Evolutionary conservation across 305 asterid genomes (phyloP).

Genomic region (Solanum hybrid): DNA sequence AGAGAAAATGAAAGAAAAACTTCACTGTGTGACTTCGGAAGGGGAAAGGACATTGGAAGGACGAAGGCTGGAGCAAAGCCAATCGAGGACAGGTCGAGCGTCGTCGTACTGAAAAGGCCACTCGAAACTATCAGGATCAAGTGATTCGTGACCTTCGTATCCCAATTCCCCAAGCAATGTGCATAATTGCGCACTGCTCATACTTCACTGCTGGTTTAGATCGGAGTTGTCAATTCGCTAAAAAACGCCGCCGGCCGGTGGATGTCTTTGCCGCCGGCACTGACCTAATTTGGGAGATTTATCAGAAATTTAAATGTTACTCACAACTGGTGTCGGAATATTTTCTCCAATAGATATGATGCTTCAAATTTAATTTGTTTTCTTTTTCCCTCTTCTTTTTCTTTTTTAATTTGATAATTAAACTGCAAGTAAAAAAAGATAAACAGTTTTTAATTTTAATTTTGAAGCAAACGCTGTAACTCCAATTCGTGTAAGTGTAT

Average conservation of each 20-base stretch:
- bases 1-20: not conserved
- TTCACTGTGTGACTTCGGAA: conserved; percentile 73
- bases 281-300: conserved; percentile 13
- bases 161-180: conserved; percentile 68
- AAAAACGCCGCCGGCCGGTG: not conserved
- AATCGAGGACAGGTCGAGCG: conserved; percentile 58
- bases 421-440: not conserved
- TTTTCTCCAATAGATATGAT: not conserved
- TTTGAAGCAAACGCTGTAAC: not conserved
- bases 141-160: conserved; percentile 52
- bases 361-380: not conserved
- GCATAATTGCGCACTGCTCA: conserved; percentile 70
- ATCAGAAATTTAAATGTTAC: not conserved
- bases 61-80: conserved; percentile 97
- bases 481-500: not conserved
- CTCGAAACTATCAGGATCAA: conserved; percentile 89
- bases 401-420: not conserved
- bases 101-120: conserved; percentile 90
- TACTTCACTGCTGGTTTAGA: conserved; percentile 10
- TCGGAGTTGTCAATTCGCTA: not conserved
- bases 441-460: not conserved
- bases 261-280: conserved; percentile 38
- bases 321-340: not conserved
- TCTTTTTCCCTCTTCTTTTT: not conserved
- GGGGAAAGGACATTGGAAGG: conserved; percentile 88